phyloP scores from a whole-genome alignment of 2,329 filamentous ascomycete genomes.

The Neophaeococcomyces aloes region DNA sequence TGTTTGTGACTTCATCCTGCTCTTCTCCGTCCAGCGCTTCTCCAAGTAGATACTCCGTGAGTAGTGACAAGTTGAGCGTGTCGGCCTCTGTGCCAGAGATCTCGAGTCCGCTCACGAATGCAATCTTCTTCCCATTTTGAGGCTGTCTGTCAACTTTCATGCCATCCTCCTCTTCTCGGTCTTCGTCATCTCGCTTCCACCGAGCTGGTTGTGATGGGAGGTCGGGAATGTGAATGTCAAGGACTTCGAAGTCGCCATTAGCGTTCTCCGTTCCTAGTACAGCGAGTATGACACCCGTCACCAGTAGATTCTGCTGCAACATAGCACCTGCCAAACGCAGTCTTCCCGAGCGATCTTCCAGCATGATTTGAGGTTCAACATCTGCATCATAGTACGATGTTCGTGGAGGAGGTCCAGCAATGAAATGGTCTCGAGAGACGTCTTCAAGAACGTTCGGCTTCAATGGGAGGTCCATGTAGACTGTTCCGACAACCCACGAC shows the following conservation, averaged over 20 bases:
- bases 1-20: slow-evolving; percentile 52
- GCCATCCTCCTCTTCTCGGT: slow-evolving; percentile 38
- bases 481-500: slow-evolving; percentile 88
- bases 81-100: slow-evolving; percentile 71
- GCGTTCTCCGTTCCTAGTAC: slow-evolving; percentile 88
- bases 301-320: slow-evolving; percentile 59
- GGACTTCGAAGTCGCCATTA: slow-evolving; percentile 82
- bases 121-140: slow-evolving; percentile 54
- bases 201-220: slow-evolving; percentile 69
- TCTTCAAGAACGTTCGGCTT: slow-evolving; percentile 96
- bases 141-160: slow-evolving; percentile 18
- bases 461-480: slow-evolving; percentile 93
- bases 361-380: slow-evolving; percentile 60
- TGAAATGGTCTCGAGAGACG: slow-evolving; percentile 91
- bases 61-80: slow-evolving; percentile 61
- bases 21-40: slow-evolving; percentile 56
- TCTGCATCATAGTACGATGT: slow-evolving; percentile 63
- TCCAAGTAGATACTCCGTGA: slow-evolving; percentile 80
- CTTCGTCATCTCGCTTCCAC: slow-evolving; percentile 57
- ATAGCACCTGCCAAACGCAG: slow-evolving; percentile 64
- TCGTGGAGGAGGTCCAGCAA: slow-evolving; percentile 65
- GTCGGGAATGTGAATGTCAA: slow-evolving; percentile 83
- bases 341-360: slow-evolving; percentile 92
- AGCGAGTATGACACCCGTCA: slow-evolving; percentile 89
- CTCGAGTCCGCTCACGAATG: slow-evolving; percentile 76